phyloP scores from a whole-genome alignment of 768 basidiomycete genomes.

The Tulasnella sp. region DNA sequence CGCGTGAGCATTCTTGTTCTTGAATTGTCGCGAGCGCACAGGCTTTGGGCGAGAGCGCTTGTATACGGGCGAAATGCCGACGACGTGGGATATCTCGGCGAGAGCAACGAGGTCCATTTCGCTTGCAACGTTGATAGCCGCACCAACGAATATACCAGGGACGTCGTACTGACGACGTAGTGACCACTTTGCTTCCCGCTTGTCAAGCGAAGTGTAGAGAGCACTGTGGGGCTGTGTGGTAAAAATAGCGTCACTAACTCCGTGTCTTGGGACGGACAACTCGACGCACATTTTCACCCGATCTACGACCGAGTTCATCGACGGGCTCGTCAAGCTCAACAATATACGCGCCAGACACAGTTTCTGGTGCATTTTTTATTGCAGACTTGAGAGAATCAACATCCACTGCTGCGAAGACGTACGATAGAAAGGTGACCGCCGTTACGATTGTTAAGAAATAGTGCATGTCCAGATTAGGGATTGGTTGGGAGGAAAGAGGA shows the following conservation, averaged over 20 bases:
- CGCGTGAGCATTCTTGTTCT: not conserved
- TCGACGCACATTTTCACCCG: not conserved
- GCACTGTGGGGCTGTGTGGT: conserved; percentile 15
- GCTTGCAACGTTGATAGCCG: not conserved
- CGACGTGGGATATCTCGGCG: not conserved
- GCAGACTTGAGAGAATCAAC: not conserved
- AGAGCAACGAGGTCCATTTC: conserved; percentile 5
- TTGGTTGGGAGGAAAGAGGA: no score
- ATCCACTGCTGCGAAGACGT: conserved; percentile 7
- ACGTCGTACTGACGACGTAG: not conserved
- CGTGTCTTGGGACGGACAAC: not conserved
- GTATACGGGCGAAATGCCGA: conserved; percentile 7
- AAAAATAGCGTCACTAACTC: not conserved
- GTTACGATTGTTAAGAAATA: no score
- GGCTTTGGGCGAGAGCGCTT: not conserved
- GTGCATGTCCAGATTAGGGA: not conserved
- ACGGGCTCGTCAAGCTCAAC: conserved; percentile 17
- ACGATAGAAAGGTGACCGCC: not conserved
- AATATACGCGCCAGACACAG: conserved; percentile 5
- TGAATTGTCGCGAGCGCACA: not conserved
- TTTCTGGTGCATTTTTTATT: not conserved
- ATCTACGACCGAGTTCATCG: not conserved
- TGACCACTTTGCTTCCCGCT: conserved; percentile 8
- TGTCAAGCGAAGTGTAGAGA: conserved; percentile 20
- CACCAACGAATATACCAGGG: conserved; percentile 13